These are phyloP conservation scores for Crassisporium funariophilum DNA, from an alignment of 768 basidiomycete genomes.

Conservation along the genomic window DNA sequence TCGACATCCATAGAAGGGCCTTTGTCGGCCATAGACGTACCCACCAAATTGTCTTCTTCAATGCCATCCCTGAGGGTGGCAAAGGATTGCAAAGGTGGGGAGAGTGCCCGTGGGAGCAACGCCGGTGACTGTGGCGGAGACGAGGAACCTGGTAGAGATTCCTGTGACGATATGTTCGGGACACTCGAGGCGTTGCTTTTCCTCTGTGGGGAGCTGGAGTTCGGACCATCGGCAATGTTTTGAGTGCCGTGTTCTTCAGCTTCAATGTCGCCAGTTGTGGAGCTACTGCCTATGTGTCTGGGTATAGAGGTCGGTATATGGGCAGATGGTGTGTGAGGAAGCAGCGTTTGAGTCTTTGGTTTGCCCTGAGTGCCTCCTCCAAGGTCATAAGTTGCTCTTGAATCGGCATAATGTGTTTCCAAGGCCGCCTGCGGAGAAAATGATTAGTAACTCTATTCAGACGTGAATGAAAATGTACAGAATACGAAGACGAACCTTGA, in stretches of 20 bases:
- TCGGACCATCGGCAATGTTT: too few species aligned
- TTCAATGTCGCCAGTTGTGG: too few species aligned
- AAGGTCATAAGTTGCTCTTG: conserved; percentile 75
- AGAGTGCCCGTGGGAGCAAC: too few species aligned
- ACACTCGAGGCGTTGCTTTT: too few species aligned
- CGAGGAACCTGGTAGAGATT: background rate
- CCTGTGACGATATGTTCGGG: too few species aligned
- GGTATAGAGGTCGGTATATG: too few species aligned
- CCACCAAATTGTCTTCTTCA: too few species aligned
- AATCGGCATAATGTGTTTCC: conserved; percentile 66
- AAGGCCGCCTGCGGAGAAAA: conserved; percentile 52
- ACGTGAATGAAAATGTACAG: background rate
- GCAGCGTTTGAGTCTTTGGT: conserved; percentile 15
- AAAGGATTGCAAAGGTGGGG: background rate
- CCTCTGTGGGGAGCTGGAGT: too few species aligned
- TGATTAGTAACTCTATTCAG: background rate
- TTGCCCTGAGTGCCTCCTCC: conserved; percentile 22
- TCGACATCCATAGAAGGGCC: conserved; percentile 1
- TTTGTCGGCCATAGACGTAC: background rate
- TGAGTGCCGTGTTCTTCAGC: too few species aligned
- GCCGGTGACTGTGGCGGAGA: background rate
- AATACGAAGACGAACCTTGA: conserved; percentile 61
- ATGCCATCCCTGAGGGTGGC: too few species aligned
- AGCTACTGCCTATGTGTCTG: too few species aligned
- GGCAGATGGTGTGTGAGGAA: conserved; percentile 15